Base-by-base conservation (phyloP, 371 early-diverging fungal genomes). In the Mortierella sp. region DNA sequence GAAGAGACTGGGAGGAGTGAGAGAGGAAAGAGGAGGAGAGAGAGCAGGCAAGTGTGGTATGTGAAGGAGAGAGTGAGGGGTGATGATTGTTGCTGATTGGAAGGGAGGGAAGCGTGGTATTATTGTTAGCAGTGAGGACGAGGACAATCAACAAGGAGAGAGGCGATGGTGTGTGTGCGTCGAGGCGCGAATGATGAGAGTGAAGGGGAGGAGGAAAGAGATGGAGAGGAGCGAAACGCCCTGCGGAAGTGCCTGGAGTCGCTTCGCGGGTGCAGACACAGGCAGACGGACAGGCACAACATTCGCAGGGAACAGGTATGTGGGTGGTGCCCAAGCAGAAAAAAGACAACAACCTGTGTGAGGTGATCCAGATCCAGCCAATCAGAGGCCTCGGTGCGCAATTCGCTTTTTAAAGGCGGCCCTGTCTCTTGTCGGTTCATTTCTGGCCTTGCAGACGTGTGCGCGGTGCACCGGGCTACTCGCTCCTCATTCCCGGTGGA, bases 351-450 rank as follows among this genome's bases (percentile, higher is more conserved):
- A 24, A n/a, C 34, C 26, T 57, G n/a, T 61, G 61, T 61, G 61
- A 61, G 61, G 82, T 82, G 82, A 82, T 82, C 67, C 74, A 72
- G 59, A 48, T 61, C 24, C 69, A 82, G 82, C 82, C 82, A 82
- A 82, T 82, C 82, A 82, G 59, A 78, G 28, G 69, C 78, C 64
- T 61, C 71, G 16, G 53, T 34, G 21, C n/a, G 2, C 6, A 44
- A 53, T 64, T 64, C 55, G n/a, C 55, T 54, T 54, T 24, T 57
- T 11, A 26, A 26, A 3, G 57, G 2, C 57, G n/a, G 28, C 14
- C 31, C 61, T 19, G 34, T n/a, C n/a, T n/a, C n/a, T n/a, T n/a
- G n/a, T n/a, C n/a, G n/a, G n/a, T 61, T 26, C 61, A 28, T 55
- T 55, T 26, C 11, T 55, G 19, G 8, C 16, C 5, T n/a, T n/a